Evolutionary conservation across 2,329 filamentous ascomycete genomes (phyloP), one percentile per base, ranked within the genome.

Genomic region (Phialophora tarda): DNA sequence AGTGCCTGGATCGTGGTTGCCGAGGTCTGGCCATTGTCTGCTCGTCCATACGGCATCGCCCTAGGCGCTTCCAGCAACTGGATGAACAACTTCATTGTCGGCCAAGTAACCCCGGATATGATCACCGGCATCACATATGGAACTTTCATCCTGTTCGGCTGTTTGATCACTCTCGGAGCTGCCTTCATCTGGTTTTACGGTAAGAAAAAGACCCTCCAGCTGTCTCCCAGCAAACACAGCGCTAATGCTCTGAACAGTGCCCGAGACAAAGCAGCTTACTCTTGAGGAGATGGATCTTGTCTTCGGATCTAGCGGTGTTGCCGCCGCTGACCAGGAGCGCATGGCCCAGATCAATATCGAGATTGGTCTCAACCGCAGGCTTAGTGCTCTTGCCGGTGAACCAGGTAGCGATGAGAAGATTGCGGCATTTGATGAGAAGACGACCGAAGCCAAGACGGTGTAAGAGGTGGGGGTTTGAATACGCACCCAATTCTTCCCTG

Each of bases 301-400:
- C 14, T 76, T 77, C 60, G 68, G 88, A 12, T 86, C 84, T 2
- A 84, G 87, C 67, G 88, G 89, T n/a, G 84, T 85, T 2, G 89
- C 89, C 0, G 83, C 86, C 57, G 86, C 87, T 1, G 89, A 92
- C 73, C 82, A 85, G 61, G 87, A 90, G 77, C 84, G 89, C 30
- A 91, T 91, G 88, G 83, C 83, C n/a, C 86, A 89, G 75, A 91
- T 92, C 72, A 89, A 91, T 75, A 79, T 81, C 34, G 89, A 91
- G 72, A 87, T 92, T 68, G 90, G 90, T 0, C 78, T 91, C 61
- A 78, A 81, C 59, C 67, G 68, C 41, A 47, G 64, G 14, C 59
- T 61, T 4, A 61, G 59, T 28, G 47, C 59, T 24, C 21, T 72
- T 32, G 50, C 58, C 23, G 64, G 65, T 23, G 59, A 65, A 5